Evolutionary conservation across 805 yeast genomes (phyloP).

Genomic region (Lipomyces japonicus): DNA sequence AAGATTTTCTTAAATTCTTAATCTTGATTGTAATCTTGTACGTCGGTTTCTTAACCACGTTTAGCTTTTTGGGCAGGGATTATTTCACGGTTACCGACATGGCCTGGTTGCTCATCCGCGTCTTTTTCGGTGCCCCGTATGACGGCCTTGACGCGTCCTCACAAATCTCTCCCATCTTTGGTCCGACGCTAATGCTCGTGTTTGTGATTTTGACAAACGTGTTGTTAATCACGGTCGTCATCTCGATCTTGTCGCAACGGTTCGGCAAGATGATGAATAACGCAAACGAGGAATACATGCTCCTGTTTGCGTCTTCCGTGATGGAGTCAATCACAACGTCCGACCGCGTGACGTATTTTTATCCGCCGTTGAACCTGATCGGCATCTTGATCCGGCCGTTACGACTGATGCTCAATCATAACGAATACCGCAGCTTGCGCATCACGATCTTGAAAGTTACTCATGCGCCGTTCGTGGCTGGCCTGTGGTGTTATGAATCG

Average conservation of each 20-base stretch:
- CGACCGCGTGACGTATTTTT: constrained; percentile 36
- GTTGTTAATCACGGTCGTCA: constrained; percentile 36
- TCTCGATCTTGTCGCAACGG: constrained; percentile 37
- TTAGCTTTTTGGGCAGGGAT: constrained; percentile 35
- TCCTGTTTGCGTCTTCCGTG: constrained; percentile 35
- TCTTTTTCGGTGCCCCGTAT: constrained; percentile 36
- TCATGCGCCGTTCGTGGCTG: constrained; percentile 34
- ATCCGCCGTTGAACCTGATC: constrained; percentile 36
- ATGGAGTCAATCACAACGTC: constrained; percentile 36
- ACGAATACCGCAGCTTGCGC: constrained; percentile 32
- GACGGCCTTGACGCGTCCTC: constrained; percentile 37
- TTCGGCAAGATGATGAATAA: constrained; percentile 36
- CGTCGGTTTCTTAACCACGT: constrained; percentile 37
- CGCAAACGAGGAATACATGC: constrained; percentile 37
- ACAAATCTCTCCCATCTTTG: constrained; percentile 34
- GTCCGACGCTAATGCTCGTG: constrained; percentile 36
- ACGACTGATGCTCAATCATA: constrained; percentile 30
- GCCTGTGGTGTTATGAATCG: constrained; percentile 31
- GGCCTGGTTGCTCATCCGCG: constrained; percentile 36
- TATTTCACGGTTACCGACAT: constrained; percentile 32
- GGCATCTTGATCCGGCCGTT: constrained; percentile 35
- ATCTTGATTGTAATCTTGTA: constrained; percentile 33
- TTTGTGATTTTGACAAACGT: constrained; percentile 34
- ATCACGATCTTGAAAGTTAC: constrained; percentile 33
- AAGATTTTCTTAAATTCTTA: constrained; percentile 36